Evolutionary conservation across 352 stramenopile species (phyloP).

Genomic region (Pythium graminicola): DNA sequence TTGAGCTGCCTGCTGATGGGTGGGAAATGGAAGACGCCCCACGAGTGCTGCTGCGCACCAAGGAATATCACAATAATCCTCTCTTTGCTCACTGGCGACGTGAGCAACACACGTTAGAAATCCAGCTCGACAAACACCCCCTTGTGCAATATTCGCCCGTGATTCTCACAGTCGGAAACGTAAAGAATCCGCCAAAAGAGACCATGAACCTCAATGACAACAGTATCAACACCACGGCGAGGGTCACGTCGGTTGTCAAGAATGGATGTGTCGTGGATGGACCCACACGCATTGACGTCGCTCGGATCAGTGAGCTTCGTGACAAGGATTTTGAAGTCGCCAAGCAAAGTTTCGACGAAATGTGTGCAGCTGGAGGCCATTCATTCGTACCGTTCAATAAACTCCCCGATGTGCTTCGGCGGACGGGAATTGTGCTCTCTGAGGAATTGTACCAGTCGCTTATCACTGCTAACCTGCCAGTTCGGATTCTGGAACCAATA

Average conservation of each 20-base stretch:
- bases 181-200: slow-evolving; percentile 51
- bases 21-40: slow-evolving; percentile 58
- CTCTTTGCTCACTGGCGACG: slow-evolving; percentile 35
- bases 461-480: slow-evolving; percentile 26
- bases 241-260: slow-evolving; percentile 45
- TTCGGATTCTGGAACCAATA: slow-evolving; percentile 3
- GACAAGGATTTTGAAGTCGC: slow-evolving; percentile 46
- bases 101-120: slow-evolving; percentile 50
- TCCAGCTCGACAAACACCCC: slow-evolving; percentile 9
- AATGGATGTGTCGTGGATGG: slow-evolving; percentile 57
- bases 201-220: slow-evolving; percentile 20
- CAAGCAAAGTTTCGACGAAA: slow-evolving; percentile 24
- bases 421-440: slow-evolving; percentile 12
- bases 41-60: slow-evolving; percentile 32
- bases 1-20: slow-evolving; percentile 43
- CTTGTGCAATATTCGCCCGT: slow-evolving; percentile 20
- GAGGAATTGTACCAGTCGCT: slow-evolving; percentile 33
- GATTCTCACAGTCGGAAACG: slow-evolving; percentile 32
- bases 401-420: slow-evolving; percentile 34
- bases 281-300: slow-evolving; percentile 45
- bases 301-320: slow-evolving; percentile 55
- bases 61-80: slow-evolving; percentile 25
- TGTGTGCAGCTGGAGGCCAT: slow-evolving; percentile 4
- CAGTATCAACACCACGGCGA: neutral
- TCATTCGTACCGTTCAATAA: slow-evolving; percentile 18